Conservation (phyloP, 163 green algal species). For the Scenedesmus sp. region DNA sequence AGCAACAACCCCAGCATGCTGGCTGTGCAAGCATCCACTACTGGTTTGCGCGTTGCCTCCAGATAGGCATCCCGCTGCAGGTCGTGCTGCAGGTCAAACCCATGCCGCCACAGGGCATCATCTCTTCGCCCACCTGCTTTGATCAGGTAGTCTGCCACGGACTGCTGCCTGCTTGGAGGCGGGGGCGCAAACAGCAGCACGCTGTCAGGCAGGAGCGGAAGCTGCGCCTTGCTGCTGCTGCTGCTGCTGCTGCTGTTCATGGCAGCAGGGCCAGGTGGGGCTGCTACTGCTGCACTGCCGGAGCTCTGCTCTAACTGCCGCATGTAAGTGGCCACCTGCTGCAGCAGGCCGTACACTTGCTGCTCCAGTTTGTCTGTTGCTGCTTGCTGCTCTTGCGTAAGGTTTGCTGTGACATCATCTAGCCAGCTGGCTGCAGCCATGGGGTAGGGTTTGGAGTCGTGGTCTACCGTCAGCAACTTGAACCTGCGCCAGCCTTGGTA, state of each 20-base stretch:
- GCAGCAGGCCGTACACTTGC: constrained; percentile 54
- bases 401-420: neutral
- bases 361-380: constrained; percentile 52
- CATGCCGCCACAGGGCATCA: neutral
- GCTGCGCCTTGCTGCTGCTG: neutral
- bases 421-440: constrained; percentile 27
- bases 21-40: neutral
- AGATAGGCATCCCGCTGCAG: too few relatives aligned
- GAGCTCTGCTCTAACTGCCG: neutral
- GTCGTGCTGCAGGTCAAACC: neutral
- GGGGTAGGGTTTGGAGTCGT: constrained; percentile 57
- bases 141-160: constrained; percentile 41
- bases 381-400: neutral
- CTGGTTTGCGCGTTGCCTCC: too few relatives aligned
- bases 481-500: constrained; percentile 57
- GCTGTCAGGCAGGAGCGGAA: constrained; percentile 41
- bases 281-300: neutral
- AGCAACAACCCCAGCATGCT: too few relatives aligned
- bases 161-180: constrained; percentile 23
- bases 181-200: constrained; percentile 50
- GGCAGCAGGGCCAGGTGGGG: neutral
- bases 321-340: constrained; percentile 30
- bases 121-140: constrained; percentile 21
- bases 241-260: constrained; percentile 2
- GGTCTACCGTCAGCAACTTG: constrained; percentile 54